Percentiles rank a stretch among this genome's conserved stretches.
Evolutionary conservation across 2,329 filamentous ascomycete genomes (phyloP).

Genomic region (Scopulariopsis brevicaulis): DNA sequence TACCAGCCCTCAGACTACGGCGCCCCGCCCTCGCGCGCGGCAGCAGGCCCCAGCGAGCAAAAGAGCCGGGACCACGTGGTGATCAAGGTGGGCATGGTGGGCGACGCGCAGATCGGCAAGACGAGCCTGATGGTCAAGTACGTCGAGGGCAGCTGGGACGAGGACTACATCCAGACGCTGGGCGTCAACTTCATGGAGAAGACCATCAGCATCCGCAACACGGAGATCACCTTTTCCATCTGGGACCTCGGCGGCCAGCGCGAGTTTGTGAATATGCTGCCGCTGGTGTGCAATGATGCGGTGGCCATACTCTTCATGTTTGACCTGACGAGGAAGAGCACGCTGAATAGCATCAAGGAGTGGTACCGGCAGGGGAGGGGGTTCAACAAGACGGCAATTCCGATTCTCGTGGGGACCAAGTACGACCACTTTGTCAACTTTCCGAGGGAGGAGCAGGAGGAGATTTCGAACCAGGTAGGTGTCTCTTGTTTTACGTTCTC

Average conservation of each 20-base stretch:
- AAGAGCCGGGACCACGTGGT: conserved; percentile 66
- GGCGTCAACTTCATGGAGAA: conserved; percentile 99
- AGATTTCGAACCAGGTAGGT: conserved; percentile 89
- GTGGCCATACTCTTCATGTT: conserved; percentile 99
- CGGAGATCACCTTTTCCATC: conserved; percentile 98
- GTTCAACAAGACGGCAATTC: conserved; percentile 99
- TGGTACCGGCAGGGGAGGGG: conserved; percentile 97
- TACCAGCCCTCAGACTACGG: background rate
- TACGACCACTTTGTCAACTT: conserved; percentile 99
- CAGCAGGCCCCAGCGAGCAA: conserved; percentile 21
- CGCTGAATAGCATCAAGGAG: conserved; percentile 97
- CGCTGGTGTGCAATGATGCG: conserved; percentile 97
- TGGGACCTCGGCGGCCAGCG: conserved; percentile 97
- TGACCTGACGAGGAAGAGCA: conserved; percentile 94
- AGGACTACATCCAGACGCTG: conserved; percentile 97
- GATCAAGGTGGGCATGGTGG: conserved; percentile 99
- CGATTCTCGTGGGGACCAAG: conserved; percentile 92
- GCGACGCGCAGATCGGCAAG: conserved; percentile 97
- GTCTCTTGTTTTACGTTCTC: too few species aligned
- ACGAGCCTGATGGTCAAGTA: conserved; percentile 99
- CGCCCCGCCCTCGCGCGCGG: background rate
- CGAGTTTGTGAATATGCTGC: conserved; percentile 99
- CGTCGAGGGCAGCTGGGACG: conserved; percentile 98
- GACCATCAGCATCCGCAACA: conserved; percentile 98
- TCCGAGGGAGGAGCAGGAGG: conserved; percentile 91